Evolutionary conservation across 208 protist species (phyloP).

Genomic region (Borovskyia barvae): DNA sequence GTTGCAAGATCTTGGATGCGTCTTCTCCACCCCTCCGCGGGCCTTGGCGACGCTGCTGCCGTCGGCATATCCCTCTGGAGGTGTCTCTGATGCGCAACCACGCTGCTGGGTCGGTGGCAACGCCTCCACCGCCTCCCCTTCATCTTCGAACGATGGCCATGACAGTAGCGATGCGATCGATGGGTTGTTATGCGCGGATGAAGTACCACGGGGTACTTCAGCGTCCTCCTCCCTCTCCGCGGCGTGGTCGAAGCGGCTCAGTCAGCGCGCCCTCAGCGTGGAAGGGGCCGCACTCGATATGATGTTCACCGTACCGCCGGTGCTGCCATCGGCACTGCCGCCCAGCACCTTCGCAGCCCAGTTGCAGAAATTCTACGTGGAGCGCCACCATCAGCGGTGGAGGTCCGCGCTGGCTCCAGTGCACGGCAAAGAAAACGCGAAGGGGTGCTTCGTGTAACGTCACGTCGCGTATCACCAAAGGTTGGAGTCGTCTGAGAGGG

Average conservation of each 20-base stretch:
- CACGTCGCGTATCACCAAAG: no score
- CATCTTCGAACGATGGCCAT: no score
- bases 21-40: constrained; percentile 46
- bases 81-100: no score
- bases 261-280: constrained; percentile 12
- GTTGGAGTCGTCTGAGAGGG: no score
- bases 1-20: constrained; percentile 60
- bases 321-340: constrained; percentile 64
- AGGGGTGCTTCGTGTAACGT: no score
- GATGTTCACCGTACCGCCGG: constrained; percentile 54
- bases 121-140: no score
- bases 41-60: constrained; percentile 15
- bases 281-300: constrained; percentile 49
- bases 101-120: no score
- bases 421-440: neutral
- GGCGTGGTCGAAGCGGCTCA: constrained; percentile 14
- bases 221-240: neutral
- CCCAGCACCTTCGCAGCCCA: constrained; percentile 16
- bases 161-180: no score
- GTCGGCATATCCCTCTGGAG: neutral
- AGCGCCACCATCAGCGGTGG: constrained; percentile 11
- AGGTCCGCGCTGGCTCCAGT: neutral
- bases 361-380: constrained; percentile 9
- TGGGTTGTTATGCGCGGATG: no score
- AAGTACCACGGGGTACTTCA: no score